A percentile compares a stretch with the other conserved stretches of the same genome.
Conservation (phyloP, 108 stramenopile species). For the Skeletonema tropicum region DNA sequence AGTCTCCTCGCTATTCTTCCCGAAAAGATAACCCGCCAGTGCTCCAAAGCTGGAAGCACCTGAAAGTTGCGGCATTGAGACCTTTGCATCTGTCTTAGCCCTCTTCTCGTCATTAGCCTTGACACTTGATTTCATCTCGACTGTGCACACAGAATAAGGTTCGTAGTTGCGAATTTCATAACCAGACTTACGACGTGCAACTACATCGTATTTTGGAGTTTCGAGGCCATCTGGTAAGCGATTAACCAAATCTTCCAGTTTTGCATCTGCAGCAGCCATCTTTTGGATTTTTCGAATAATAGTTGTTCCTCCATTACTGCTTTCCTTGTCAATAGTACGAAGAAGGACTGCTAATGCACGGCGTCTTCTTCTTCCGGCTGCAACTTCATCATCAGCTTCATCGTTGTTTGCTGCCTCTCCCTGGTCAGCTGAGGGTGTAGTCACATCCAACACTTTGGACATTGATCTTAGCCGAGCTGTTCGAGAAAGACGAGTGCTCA, state of each 20-base stretch:
- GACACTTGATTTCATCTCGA: conserved; percentile 65
- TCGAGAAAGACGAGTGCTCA: conserved; percentile 50
- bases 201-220: conserved; percentile 77
- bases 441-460: conserved; percentile 51
- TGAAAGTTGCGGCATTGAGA: conserved; percentile 62
- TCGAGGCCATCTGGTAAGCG: conserved; percentile 77
- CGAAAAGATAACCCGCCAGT: conserved; percentile 94
- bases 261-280: conserved; percentile 39
- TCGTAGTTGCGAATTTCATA: conserved; percentile 84
- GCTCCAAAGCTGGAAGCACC: conserved; percentile 86
- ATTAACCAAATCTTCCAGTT: conserved; percentile 38
- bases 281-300: conserved; percentile 47
- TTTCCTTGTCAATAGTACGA: conserved; percentile 33
- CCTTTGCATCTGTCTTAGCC: conserved; percentile 39
- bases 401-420: neutral
- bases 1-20: conserved; percentile 79
- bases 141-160: conserved; percentile 77
- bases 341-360: conserved; percentile 57
- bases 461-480: conserved; percentile 56
- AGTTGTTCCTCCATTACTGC: conserved; percentile 16
- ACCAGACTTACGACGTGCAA: conserved; percentile 37
- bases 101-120: conserved; percentile 19
- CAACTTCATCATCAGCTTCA: conserved; percentile 20
- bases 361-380: conserved; percentile 36
- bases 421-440: conserved; percentile 43